Evolutionary conservation across 371 early-diverging fungal genomes (phyloP).

Genomic region (Apophysomyces ossiformis): DNA sequence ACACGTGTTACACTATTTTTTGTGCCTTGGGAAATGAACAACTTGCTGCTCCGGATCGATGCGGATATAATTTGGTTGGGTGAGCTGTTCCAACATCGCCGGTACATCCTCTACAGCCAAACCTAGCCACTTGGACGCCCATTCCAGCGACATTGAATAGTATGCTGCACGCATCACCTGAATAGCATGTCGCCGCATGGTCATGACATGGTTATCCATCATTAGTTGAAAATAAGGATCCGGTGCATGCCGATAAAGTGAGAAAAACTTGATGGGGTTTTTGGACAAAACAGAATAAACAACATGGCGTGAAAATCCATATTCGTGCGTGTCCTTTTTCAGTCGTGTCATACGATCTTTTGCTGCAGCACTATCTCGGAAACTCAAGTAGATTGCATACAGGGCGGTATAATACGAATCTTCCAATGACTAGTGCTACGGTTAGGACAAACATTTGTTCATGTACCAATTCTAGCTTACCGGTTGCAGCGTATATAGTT

Average conservation of each 20-base stretch:
- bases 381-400: background rate
- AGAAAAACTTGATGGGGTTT: constrained; percentile 2
- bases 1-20: background rate
- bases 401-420: background rate
- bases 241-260: background rate
- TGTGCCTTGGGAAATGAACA: background rate
- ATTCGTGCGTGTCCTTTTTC: constrained; percentile 10
- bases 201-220: background rate
- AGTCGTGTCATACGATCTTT: constrained; percentile 5
- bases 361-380: background rate
- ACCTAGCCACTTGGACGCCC: background rate
- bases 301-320: background rate
- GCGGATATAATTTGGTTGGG: background rate
- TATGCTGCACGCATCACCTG: background rate
- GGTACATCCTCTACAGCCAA: background rate
- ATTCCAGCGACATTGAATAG: background rate
- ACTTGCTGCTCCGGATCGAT: constrained; percentile 3
- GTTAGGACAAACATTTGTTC: background rate
- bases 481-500: background rate
- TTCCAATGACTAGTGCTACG: background rate
- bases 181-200: background rate
- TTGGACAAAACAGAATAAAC: constrained; percentile 5
- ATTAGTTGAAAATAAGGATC: background rate
- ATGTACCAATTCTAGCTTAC: background rate
- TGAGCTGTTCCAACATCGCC: background rate